These are phyloP conservation scores for Macadamia tetraphylla DNA, from an alignment of 164 flowering plant genomes.

Conservation along the genomic window DNA sequence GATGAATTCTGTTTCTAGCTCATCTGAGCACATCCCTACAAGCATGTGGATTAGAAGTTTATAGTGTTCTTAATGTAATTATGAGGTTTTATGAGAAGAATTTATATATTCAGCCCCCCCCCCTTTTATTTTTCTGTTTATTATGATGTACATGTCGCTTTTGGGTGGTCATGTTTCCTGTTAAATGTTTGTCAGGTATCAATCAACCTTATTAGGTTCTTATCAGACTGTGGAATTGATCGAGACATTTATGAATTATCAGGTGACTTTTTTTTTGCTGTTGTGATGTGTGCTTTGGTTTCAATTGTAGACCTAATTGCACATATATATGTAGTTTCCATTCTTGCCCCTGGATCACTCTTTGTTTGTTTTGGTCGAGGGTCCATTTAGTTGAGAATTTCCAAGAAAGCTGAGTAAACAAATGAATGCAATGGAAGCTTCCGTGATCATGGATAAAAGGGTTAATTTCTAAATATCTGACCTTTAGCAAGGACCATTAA, in stretches of 20 bases:
- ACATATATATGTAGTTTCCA: not conserved
- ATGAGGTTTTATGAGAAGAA: no score
- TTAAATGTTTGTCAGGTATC: constrained; percentile 57
- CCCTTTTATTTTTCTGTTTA: no score
- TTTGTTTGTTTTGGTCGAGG: not conserved
- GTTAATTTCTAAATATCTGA: no score
- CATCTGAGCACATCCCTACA: no score
- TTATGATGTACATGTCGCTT: not conserved
- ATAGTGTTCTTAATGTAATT: no score
- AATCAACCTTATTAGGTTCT: constrained; percentile 80
- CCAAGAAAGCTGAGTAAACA: not conserved
- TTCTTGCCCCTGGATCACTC: not conserved
- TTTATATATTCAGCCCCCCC: no score
- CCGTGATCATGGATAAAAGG: no score
- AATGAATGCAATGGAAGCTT: no score
- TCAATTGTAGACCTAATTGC: not conserved
- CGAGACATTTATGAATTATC: constrained; percentile 97
- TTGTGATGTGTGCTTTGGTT: not conserved
- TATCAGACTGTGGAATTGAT: constrained; percentile 87
- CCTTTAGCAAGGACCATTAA: no score
- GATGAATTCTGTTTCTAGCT: no score
- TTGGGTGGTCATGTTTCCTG: not conserved
- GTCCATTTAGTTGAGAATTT: not conserved
- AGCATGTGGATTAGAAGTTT: no score
- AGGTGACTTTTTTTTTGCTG: constrained; percentile 39